Conservation (phyloP, 1,284 basidiomycete species). For the Cryptococcus jaspeensis region DNA sequence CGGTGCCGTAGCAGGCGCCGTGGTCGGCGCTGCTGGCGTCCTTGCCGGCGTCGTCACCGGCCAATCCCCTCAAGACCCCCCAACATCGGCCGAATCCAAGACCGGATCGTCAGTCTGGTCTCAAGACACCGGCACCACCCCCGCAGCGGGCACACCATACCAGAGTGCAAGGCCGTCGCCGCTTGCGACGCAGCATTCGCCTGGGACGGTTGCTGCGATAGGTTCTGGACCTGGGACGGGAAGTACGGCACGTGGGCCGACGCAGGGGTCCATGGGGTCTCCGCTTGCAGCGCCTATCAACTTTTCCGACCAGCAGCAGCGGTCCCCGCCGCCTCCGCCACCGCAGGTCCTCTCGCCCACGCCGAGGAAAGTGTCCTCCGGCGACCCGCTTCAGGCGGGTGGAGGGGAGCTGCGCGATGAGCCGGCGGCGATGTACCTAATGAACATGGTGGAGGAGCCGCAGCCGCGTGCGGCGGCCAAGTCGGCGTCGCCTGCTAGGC, state of each 20-base stretch:
- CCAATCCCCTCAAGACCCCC: constrained; percentile 1
- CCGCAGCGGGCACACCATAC: constrained; percentile 6
- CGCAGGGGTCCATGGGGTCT: neutral
- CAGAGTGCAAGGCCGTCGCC: constrained; percentile 6
- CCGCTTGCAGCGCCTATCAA: neutral
- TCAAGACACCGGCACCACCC: constrained; percentile 22
- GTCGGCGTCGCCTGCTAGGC: constrained; percentile 7
- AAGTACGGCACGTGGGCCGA: neutral
- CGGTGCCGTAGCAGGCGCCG: too few species aligned
- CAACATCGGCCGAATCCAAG: constrained; percentile 13
- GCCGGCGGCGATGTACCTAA: constrained; percentile 46
- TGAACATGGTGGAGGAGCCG: constrained; percentile 48
- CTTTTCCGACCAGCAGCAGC: neutral
- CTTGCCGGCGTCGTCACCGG: too few species aligned
- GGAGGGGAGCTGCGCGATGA: constrained; percentile 35
- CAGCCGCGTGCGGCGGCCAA: neutral
- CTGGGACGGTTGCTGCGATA: neutral
- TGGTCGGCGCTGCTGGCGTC: too few species aligned
- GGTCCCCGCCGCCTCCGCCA: too few species aligned
- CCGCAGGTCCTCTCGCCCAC: constrained; percentile 27
- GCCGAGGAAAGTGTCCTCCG: constrained; percentile 30
- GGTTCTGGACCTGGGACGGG: neutral
- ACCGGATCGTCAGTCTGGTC: constrained; percentile 28
- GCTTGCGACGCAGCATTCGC: neutral
- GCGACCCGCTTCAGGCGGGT: constrained; percentile 11